Base-by-base conservation (phyloP, 192 early-diverging fungal species). In the Helicostylum pulchrum region DNA sequence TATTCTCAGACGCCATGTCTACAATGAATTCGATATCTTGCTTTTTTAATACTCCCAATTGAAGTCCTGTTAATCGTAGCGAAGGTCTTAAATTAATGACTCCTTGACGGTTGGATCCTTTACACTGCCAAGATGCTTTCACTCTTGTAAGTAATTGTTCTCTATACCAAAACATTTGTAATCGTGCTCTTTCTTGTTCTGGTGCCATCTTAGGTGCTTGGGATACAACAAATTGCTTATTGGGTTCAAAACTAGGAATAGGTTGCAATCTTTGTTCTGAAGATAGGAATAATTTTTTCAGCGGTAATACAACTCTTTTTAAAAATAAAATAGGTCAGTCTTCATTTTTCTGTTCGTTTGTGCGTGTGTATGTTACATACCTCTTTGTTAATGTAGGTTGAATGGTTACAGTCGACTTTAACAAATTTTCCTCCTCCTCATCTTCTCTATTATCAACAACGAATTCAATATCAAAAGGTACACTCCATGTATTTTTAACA, bases 181-280 rank as follows among this genome's bases (percentile, higher is more conserved):
- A 53, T 31, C 81, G 78, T 34, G 71, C 61, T 8, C 66, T 70
- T 44, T 85, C 42, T 36, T 19, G 19, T 57, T 77, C 77, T 15
- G 66, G 34, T 9, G 83, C 65, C 3, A 73, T 49, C 49, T 75
- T 78, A 7, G 80, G 74, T 3, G 69, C 81, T 54, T 83, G 75
- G 1, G 85, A 82, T 9, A 88, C 88, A 15, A 93, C 86, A 74
- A 90, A 90, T 75, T 93, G 91, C 42, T 90, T 89, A 71, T 87
- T 85, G 7, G 46, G 46, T 15, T 48, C 46, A 48, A 48, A 48
- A 19, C 46, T 48, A n/a, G 91, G 91, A 39, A 93, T 90, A 4
- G 84, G 84, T 48, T 60, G 59, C 1, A 66, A 58, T 9, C 80
- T 57, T 52, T 76, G 63, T 4, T 77, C 70, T 7, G 78, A 73